Percentiles rank a stretch among this genome's conserved stretches.
Conservation (phyloP, 306 rosid genomes). For the Trifolium fragiferum region DNA sequence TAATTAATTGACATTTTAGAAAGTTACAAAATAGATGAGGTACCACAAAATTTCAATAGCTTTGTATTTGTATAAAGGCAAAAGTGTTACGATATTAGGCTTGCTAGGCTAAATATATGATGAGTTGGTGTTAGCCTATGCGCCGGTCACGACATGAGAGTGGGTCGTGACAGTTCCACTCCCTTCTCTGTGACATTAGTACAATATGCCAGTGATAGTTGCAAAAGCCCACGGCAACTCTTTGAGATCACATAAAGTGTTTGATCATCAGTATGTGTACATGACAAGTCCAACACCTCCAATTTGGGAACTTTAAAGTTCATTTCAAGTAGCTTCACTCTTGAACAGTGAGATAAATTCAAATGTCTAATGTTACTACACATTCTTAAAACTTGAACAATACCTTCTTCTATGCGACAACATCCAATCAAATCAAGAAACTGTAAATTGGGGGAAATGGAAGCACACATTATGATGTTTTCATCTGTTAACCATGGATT, state of each 20-base stretch:
- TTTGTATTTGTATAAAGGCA: too few relatives aligned
- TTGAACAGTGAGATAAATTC: not conserved
- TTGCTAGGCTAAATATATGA: too few relatives aligned
- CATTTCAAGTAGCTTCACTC: not conserved
- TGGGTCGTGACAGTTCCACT: too few relatives aligned
- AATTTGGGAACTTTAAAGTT: not conserved
- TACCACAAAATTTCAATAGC: too few relatives aligned
- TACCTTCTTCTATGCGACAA: not conserved
- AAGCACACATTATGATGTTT: not conserved
- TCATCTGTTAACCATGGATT: not conserved
- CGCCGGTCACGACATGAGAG: too few relatives aligned
- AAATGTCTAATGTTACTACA: not conserved
- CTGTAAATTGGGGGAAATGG: not conserved
- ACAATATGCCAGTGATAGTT: not conserved
- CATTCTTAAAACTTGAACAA: not conserved
- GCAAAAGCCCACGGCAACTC: not conserved
- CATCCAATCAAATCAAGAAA: not conserved
- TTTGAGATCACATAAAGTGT: not conserved
- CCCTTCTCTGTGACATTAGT: not conserved
- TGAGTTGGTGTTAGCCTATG: too few relatives aligned
- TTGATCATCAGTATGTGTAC: not conserved
- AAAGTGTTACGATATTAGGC: too few relatives aligned
- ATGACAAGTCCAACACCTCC: not conserved
- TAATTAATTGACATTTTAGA: too few relatives aligned
- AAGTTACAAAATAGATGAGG: too few relatives aligned